These are phyloP conservation scores for Tilletiopsis washingtonensis DNA, from an alignment of 1,284 basidiomycete species.

Conservation along the genomic window DNA sequence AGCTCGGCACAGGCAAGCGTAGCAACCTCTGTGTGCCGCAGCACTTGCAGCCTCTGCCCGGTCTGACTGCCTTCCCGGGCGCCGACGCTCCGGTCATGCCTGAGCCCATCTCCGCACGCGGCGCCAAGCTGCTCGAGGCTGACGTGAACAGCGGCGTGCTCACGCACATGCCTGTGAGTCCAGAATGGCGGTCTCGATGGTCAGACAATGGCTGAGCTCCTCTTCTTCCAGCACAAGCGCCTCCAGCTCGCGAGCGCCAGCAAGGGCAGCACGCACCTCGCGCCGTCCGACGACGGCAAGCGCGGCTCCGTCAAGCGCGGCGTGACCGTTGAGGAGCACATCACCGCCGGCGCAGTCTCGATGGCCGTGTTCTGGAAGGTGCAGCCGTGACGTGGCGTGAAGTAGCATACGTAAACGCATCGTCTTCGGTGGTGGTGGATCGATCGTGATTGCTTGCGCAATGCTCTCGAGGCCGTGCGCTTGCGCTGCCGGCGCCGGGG, in stretches of 20 bases:
- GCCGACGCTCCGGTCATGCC: constrained; percentile 7
- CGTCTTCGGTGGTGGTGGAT: too few species aligned
- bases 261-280: constrained; percentile 16
- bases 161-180: constrained; percentile 31
- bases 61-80: constrained; percentile 1
- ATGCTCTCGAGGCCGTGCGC: too few species aligned
- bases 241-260: constrained; percentile 32
- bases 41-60: constrained; percentile 50
- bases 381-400: background rate
- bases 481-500: too few species aligned
- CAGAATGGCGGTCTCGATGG: too few species aligned
- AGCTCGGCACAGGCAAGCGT: constrained; percentile 67
- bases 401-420: too few species aligned
- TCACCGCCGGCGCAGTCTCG: constrained; percentile 28
- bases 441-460: too few species aligned
- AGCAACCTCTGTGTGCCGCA: constrained; percentile 65
- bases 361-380: constrained; percentile 39
- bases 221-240: too few species aligned
- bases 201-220: too few species aligned
- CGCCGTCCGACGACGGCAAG: background rate
- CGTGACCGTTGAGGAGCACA: constrained; percentile 24
- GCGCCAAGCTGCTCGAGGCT: constrained; percentile 11
- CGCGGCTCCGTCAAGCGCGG: constrained; percentile 17
- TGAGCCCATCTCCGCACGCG: background rate
- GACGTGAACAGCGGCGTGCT: constrained; percentile 32